These are phyloP conservation scores for Castanospermum australe DNA, from an alignment of 306 rosid genomes.

Conservation along the genomic window DNA sequence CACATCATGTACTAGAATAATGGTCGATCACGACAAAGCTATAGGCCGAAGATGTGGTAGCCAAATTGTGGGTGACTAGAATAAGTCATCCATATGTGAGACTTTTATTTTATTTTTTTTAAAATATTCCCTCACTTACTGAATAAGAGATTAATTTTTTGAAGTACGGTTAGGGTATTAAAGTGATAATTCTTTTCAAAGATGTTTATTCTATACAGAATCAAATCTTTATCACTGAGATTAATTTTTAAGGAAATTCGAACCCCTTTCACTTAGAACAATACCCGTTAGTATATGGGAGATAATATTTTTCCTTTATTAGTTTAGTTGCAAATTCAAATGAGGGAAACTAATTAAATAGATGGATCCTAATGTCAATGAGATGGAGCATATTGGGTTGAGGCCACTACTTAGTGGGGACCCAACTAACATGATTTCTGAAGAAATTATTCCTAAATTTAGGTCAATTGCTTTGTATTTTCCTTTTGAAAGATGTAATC, in stretches of 20 bases:
- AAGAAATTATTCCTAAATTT: conserved; percentile 38
- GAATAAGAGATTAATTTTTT: no score
- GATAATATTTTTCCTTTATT: conserved; percentile 29
- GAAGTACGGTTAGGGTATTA: no score
- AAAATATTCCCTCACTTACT: no score
- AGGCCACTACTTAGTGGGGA: conserved; percentile 53
- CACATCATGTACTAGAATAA: neutral
- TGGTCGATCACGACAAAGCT: conserved; percentile 14
- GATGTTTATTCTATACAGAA: no score
- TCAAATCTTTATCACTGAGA: no score
- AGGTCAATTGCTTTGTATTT: conserved; percentile 39
- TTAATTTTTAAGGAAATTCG: no score
- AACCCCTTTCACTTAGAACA: no score
- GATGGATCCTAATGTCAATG: conserved; percentile 36
- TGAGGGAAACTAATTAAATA: neutral
- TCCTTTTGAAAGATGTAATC: conserved; percentile 48
- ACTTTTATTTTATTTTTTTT: no score
- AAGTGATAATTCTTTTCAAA: no score
- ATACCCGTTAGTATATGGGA: no score
- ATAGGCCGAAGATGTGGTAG: conserved; percentile 24
- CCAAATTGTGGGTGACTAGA: conserved; percentile 41
- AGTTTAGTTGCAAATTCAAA: conserved; percentile 15
- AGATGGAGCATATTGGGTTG: conserved; percentile 30
- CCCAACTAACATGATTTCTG: conserved; percentile 47
- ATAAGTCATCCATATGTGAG: conserved; percentile 31